These are phyloP conservation scores for Phyllosticta citriasiana DNA, from an alignment of 2,329 filamentous ascomycete species.

Conservation along the genomic window DNA sequence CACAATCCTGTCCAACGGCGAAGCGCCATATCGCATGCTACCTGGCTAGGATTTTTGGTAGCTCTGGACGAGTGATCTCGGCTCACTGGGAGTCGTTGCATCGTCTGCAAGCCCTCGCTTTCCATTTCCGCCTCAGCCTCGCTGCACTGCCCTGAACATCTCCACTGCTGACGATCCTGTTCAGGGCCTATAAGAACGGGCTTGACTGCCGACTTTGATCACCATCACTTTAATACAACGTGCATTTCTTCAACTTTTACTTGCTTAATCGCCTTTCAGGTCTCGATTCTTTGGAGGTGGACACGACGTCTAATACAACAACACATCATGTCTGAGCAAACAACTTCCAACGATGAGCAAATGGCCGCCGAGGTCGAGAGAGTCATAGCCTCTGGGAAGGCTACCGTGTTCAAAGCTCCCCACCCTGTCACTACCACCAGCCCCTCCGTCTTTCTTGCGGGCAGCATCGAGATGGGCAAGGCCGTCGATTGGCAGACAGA, in stretches of 20 bases:
- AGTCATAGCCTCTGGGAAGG: constrained; percentile 6
- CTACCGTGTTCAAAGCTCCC: constrained; percentile 14
- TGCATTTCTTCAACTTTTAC: not conserved
- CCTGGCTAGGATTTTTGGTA: not conserved
- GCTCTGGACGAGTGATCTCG: not conserved
- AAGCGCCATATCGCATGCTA: not conserved
- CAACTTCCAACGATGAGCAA: constrained; percentile 12
- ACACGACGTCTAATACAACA: not conserved
- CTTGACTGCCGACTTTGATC: not conserved
- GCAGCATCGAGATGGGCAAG: constrained; percentile 40
- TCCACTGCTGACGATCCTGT: not conserved
- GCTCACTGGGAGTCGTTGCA: not conserved
- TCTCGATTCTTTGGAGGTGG: not conserved
- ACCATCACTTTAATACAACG: not conserved
- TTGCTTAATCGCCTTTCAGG: not conserved
- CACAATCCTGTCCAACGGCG: not conserved
- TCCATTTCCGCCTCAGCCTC: not conserved
- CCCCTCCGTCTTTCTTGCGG: constrained; percentile 47
- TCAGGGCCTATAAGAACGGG: not conserved
- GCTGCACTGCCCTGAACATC: not conserved
- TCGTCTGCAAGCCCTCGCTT: not conserved
- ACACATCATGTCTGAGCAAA: not conserved
- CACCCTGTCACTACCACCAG: constrained; percentile 15
- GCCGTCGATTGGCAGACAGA: constrained; percentile 43
- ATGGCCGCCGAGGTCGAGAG: constrained; percentile 13